Conservation (phyloP, 2,329 filamentous ascomycete genomes). For the Chaetomiaceae sp. region DNA sequence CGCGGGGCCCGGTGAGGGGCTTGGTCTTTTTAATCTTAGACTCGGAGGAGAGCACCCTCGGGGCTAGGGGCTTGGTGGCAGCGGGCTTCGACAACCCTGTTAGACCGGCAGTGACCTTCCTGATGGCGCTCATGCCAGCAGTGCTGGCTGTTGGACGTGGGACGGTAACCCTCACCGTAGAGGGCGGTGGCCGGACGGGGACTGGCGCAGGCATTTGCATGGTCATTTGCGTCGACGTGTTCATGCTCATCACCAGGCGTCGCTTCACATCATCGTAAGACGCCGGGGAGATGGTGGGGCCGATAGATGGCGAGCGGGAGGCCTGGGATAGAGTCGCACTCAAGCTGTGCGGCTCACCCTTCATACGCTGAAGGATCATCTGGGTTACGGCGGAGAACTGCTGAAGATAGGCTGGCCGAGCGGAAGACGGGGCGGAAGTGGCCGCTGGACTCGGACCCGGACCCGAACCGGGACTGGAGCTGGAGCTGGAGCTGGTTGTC, state of each 20-base stretch:
- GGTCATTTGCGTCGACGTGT: slow-evolving; percentile 31
- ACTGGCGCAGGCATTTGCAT: slow-evolving; percentile 31
- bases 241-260: slow-evolving; percentile 36
- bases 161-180: slow-evolving; percentile 3
- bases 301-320: slow-evolving; percentile 23
- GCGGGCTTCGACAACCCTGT: slow-evolving; percentile 16
- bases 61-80: slow-evolving; percentile 5
- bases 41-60: slow-evolving; percentile 13
- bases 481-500: background rate
- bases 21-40: slow-evolving; percentile 23
- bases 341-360: slow-evolving; percentile 30
- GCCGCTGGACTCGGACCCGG: background rate
- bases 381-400: slow-evolving; percentile 33
- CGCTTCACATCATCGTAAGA: slow-evolving; percentile 36
- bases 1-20: slow-evolving; percentile 15
- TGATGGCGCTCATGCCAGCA: slow-evolving; percentile 24
- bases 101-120: slow-evolving; percentile 24
- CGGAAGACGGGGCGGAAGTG: background rate
- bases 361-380: slow-evolving; percentile 36
- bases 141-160: slow-evolving; percentile 1
- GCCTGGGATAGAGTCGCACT: slow-evolving; percentile 31
- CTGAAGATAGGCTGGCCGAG: slow-evolving; percentile 23
- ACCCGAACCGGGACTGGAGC: too few species aligned
- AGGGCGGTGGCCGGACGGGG: slow-evolving; percentile 11
- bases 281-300: slow-evolving; percentile 29